Evolutionary conservation across 2,329 filamentous ascomycete genomes (phyloP), one percentile per base, ranked within the genome.

Genomic region (Fusarium secorum): DNA sequence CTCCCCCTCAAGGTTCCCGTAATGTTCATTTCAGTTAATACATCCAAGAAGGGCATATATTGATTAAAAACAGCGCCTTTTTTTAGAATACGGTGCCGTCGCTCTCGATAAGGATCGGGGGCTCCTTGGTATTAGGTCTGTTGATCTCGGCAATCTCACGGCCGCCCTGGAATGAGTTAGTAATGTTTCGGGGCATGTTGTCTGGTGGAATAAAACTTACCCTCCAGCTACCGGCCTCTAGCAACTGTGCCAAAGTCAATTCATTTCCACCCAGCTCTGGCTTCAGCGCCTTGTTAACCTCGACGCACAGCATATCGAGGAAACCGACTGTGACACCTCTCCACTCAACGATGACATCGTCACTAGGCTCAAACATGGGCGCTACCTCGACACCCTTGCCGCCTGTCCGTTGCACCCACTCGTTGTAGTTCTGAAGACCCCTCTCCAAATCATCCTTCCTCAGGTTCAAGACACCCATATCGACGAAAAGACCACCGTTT

Each of bases 211-310:
- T 17, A 38, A 55, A 69, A 71, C 88, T 83, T 81, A 96, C 95
- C 92, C 98, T 98, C 95, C 96, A 99, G 78, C 93, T 97, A 55
- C 96, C 96, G 18, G 95, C 96, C 81, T 98, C 96, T 22, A 99
- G 86, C 84, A 99, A 89, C 80, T 99, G 96, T 10, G 95, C 90
- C 73, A 98, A 82, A 42, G 85, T 93, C 79, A 99, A 82, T 72
- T 95, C 89, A 39, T 88, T 84, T 7, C 92, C 93, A 11, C 85
- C 86, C 42, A 98, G 82, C 59, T 89, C 86, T 4, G 76, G 77
- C 60, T 88, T 89, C 11, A 72, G 70, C 11, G 39, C 18, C 46
- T 73, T 72, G 51, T 72, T 72, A 17, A 72, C 84, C 52, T 87
- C 84, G 4, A 68, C 72, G 59, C 84, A 84, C 41, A 91, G 79